Percentiles rank a stretch among this genome's conserved stretches.
Conservation (phyloP, 2,329 filamentous ascomycete species). For the Talaromyces sp. region DNA sequence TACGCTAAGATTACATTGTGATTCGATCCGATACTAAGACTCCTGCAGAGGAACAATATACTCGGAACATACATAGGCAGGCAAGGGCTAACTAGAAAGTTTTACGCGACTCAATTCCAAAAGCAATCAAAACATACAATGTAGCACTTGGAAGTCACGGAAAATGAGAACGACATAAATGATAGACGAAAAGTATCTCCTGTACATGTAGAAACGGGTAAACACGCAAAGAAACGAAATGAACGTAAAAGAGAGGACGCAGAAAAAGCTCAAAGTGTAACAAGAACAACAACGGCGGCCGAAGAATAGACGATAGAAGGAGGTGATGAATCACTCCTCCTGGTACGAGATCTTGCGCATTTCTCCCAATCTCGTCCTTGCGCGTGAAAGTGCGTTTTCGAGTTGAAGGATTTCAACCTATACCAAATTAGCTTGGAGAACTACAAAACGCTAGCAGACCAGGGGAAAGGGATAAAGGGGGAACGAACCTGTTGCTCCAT, state of each 20-base stretch:
- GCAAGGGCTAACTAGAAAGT: background rate
- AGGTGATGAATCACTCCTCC: slow-evolving; percentile 54
- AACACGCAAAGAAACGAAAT: background rate
- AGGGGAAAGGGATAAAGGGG: slow-evolving; percentile 6
- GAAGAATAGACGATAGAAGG: background rate
- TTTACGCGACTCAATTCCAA: background rate
- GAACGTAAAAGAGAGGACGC: background rate
- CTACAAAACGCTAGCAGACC: background rate
- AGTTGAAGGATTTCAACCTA: slow-evolving; percentile 96
- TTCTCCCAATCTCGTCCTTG: slow-evolving; percentile 81
- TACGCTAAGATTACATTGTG: background rate
- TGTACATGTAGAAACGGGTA: background rate
- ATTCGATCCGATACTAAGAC: background rate
- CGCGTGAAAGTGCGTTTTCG: slow-evolving; percentile 77
- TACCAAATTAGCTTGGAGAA: slow-evolving; percentile 20
- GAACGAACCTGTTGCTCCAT: slow-evolving; percentile 95
- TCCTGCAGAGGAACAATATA: background rate
- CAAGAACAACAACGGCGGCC: background rate
- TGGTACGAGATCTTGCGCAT: slow-evolving; percentile 98
- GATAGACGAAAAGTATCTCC: slow-evolving; percentile 1
- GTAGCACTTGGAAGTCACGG: background rate
- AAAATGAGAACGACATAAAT: background rate
- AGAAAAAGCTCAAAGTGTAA: background rate
- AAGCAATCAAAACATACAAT: background rate
- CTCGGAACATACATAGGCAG: background rate